Base-by-base conservation (phyloP, 2,329 filamentous ascomycete genomes). In the Teratosphaeria nubilosa region DNA sequence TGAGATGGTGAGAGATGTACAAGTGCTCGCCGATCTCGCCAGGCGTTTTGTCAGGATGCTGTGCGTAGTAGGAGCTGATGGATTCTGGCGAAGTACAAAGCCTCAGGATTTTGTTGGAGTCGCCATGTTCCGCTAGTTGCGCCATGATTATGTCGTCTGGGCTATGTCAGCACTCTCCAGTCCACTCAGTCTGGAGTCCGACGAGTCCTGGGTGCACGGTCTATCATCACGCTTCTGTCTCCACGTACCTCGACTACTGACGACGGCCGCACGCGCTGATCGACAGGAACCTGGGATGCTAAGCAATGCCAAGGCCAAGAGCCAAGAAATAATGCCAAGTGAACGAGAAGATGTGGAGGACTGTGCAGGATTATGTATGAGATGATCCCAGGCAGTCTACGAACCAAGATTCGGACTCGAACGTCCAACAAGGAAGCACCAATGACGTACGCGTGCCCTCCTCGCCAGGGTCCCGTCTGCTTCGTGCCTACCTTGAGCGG, bases 21-120 rank as follows among this genome's bases (percentile, higher is more conserved):
- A 69, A 55, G 52, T 65, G 53, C 16, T 67, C 59, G 2, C 62
- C 64, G 10, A 67, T 65, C 5, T 68, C 63, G 11, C 64, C 66
- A 4, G 65, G 65, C 22, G 66, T 62, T 52, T 65, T 63, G 16
- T 48, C 57, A 5, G 64, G 58, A 53, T 68, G 59, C 54, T 63
- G 59, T 4, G 65, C 61, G 58, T 68, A 69, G 32, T 60, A 56
- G 13, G 63, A 58, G 53, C 66, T 68, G 37, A 68, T 61, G 16
- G 67, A 64, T 20, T 62, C 48, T 7, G 58, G 41, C n/a, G 61
- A 62, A 7, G 57, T 51, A 56, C 67, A 68, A 4, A 54, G 56
- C 55, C 56, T 48, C 20, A 52, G 57, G 22, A 59, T 13, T 22
- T 53, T 48, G 34, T 56, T 27, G 24, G 24, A 22, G 51, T 53